Evolutionary conservation across 2,329 filamentous ascomycete genomes (phyloP).

Genomic region (Colletotrichum spaethianum): DNA sequence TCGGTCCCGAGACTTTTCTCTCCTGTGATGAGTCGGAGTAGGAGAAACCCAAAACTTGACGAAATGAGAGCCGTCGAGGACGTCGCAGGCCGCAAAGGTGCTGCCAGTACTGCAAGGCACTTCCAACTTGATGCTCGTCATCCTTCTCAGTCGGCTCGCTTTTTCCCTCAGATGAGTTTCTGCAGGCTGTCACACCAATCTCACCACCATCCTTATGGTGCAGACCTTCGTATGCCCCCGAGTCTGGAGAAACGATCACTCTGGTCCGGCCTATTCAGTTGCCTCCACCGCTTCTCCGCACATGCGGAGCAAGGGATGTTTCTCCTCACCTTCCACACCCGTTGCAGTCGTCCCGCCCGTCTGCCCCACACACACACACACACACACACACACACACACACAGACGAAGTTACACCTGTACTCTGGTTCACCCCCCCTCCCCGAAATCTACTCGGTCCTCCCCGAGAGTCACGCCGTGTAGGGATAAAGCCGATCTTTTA

Average conservation of each 20-base stretch:
- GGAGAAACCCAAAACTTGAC: not conserved
- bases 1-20: not conserved
- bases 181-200: slow-evolving; percentile 4
- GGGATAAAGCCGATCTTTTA: not conserved
- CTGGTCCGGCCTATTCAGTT: slow-evolving; percentile 32
- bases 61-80: not conserved
- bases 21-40: not conserved
- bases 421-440: not conserved
- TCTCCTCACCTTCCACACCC: slow-evolving; percentile 28
- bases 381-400: not conserved
- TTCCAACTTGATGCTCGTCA: not conserved
- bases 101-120: not conserved
- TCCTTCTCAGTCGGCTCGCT: slow-evolving; percentile 7
- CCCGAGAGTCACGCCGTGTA: slow-evolving; percentile 21
- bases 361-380: slow-evolving; percentile 10
- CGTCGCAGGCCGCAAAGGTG: not conserved
- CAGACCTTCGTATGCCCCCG: slow-evolving; percentile 4
- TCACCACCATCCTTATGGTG: slow-evolving; percentile 6
- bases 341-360: slow-evolving; percentile 20
- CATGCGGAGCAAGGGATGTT: slow-evolving; percentile 32
- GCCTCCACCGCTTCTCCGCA: slow-evolving; percentile 35
- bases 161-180: not conserved
- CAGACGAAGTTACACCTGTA: not conserved
- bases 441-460: slow-evolving; percentile 25
- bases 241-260: slow-evolving; percentile 30